phyloP scores from a whole-genome alignment of 768 basidiomycete species.

The Paxillus rubicundulus region DNA sequence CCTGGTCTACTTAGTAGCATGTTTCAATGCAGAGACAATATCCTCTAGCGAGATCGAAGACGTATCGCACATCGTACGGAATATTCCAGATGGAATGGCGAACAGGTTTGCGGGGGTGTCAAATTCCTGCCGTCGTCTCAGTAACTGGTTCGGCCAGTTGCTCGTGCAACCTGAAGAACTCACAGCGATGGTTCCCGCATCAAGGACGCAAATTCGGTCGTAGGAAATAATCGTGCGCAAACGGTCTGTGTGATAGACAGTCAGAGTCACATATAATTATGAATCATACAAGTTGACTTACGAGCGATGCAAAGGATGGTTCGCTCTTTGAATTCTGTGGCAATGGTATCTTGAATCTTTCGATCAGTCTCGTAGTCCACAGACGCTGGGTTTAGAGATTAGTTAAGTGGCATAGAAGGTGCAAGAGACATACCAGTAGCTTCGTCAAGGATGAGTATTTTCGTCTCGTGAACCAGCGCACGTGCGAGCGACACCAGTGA shows the following conservation, averaged over 20 bases:
- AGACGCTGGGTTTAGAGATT: conserved; percentile 47
- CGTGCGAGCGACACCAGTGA: conserved; percentile 85
- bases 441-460: conserved; percentile 86
- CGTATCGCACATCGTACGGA: conserved; percentile 83
- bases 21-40: conserved; percentile 41
- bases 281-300: conserved; percentile 35
- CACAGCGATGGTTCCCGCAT: conserved; percentile 72
- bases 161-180: conserved; percentile 22
- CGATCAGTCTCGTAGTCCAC: conserved; percentile 89
- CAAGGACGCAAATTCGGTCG: conserved; percentile 86
- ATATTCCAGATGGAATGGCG: conserved; percentile 57
- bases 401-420: background rate
- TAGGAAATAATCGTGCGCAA: conserved; percentile 85
- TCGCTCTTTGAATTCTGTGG: conserved; percentile 76
- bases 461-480: conserved; percentile 82
- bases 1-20: background rate
- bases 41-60: conserved; percentile 76
- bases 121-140: conserved; percentile 55
- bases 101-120: conserved; percentile 75
- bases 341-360: conserved; percentile 89
- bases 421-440: conserved; percentile 56
- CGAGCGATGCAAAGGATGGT: conserved; percentile 88
- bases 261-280: background rate
- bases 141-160: background rate
- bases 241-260: conserved; percentile 51